Base-by-base conservation (phyloP, 768 basidiomycete species). In the Suillus bovinus region DNA sequence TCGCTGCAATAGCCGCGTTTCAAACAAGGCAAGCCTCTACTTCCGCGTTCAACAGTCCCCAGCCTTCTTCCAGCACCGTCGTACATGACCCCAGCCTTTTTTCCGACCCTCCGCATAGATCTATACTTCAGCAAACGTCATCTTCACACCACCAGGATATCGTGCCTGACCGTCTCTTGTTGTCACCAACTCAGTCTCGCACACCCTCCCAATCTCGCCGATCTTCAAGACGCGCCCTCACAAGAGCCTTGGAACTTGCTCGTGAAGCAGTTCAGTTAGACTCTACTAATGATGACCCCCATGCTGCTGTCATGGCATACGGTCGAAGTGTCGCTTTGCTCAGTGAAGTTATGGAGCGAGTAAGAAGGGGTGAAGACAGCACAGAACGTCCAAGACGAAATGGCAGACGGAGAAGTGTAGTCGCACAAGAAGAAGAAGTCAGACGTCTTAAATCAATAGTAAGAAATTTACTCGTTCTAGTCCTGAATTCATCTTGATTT, bases 381-480 rank as follows among this genome's bases (percentile, higher is more conserved):
- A 86, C 86, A 31, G 91, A 91, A 54, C 75, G 80, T n/a, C 81
- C 86, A 71, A 79, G 82, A 67, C 82, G 77, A 64, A 82, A 79
- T 68, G 84, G 83, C 34, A 82, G 89, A 65, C 84, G 88, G 63
- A 84, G 89, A 71, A 92, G 90, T 69, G 86, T 91, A 17, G 88
- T 91, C n/a, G 93, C 94, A 27, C 91, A 94, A 72, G 89, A 93
- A 73, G 94, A 96, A 69, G 94, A 96, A 80, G 88, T 94, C 54
- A 81, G 87, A 67, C 80, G 94, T 67, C 77, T 96, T 61, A 90
- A 90, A 76, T 90, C 90, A 66, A 96, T 96, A 67, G 94, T 94
- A 76, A 79, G 93, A 57, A 36, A 72, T 41, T 53, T 46, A 42
- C 34, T 55, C 62, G 36, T 63, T 39, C 36, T 20, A 39, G 55